Conservation (phyloP, 805 yeast genomes). For the Zygoascus bituminiphila region DNA sequence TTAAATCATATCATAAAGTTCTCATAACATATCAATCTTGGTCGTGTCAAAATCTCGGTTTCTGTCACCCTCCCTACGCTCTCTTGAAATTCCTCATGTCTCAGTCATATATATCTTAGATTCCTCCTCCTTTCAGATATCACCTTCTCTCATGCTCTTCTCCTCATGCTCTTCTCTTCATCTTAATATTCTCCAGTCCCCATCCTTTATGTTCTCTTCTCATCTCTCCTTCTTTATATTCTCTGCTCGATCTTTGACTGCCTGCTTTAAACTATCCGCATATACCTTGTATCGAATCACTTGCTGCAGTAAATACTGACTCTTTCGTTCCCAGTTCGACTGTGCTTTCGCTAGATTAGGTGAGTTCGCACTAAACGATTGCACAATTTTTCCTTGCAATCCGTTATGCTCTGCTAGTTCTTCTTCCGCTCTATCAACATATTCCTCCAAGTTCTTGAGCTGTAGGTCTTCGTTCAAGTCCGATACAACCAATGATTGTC, state of each 20-base stretch:
- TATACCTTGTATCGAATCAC: conserved; percentile 25
- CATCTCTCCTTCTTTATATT: background rate
- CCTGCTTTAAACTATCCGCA: conserved; percentile 19
- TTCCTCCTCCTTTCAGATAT: background rate
- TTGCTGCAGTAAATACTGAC: conserved; percentile 25
- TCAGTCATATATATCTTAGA: too few relatives aligned
- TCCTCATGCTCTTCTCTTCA: too few relatives aligned
- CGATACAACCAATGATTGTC: conserved; percentile 25
- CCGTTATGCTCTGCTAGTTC: conserved; percentile 39
- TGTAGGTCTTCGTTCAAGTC: conserved; percentile 32
- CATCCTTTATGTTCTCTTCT: background rate
- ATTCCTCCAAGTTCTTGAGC: conserved; percentile 32
- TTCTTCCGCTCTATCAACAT: conserved; percentile 33
- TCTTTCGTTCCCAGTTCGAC: conserved; percentile 29
- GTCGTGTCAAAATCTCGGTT: too few relatives aligned
- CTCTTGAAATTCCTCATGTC: too few relatives aligned
- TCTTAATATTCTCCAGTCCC: background rate
- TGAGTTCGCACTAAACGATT: conserved; percentile 26
- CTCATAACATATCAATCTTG: too few relatives aligned
- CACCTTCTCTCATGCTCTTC: background rate
- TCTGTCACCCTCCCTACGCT: too few relatives aligned
- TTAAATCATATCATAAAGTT: too few relatives aligned
- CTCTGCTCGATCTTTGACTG: conserved; percentile 14
- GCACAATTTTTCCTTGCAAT: conserved; percentile 31
- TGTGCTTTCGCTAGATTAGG: conserved; percentile 23